phyloP scores from a whole-genome alignment of 768 basidiomycete genomes.

The Phylloporus rhodoxanthus region DNA sequence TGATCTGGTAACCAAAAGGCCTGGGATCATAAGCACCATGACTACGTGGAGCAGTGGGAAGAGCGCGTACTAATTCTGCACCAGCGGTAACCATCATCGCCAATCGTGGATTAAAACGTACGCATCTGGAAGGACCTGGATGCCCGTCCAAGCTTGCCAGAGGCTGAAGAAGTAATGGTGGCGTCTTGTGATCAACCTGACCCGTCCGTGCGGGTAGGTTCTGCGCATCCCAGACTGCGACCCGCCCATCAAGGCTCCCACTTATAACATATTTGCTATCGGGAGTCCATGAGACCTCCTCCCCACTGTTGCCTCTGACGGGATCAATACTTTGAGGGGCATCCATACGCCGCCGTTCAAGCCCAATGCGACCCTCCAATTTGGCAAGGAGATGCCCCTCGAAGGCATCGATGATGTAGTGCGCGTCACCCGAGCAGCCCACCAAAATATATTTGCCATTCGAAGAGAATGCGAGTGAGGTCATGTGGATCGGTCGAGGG shows the following conservation, averaged over 20 bases:
- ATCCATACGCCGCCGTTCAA: slow-evolving; percentile 60
- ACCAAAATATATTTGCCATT: slow-evolving; percentile 88
- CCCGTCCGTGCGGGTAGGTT: slow-evolving; percentile 49
- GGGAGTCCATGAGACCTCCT: slow-evolving; percentile 91
- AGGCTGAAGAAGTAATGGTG: slow-evolving; percentile 48
- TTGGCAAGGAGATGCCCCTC: slow-evolving; percentile 79
- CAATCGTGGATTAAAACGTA: slow-evolving; percentile 83
- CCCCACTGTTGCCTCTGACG: slow-evolving; percentile 76
- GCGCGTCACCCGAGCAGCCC: slow-evolving; percentile 87
- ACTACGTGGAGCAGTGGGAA: background rate
- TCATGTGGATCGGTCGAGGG: slow-evolving; percentile 84
- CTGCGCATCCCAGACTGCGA: slow-evolving; percentile 85
- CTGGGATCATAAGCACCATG: slow-evolving; percentile 30
- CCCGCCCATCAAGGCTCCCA: slow-evolving; percentile 78
- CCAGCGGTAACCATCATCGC: slow-evolving; percentile 88
- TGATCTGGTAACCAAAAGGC: slow-evolving; percentile 67
- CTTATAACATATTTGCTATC: slow-evolving; percentile 88
- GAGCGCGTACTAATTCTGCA: slow-evolving; percentile 64
- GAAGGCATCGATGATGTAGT: slow-evolving; percentile 91
- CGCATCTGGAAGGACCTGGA: slow-evolving; percentile 77
- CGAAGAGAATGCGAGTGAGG: slow-evolving; percentile 83
- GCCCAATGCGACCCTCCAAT: slow-evolving; percentile 76
- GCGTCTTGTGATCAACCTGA: slow-evolving; percentile 48
- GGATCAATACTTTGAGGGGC: slow-evolving; percentile 58
- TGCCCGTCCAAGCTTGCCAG: slow-evolving; percentile 64